Percentiles rank a stretch among this genome's conserved stretches.
Conservation (phyloP, 2,329 filamentous ascomycete species). For the Xenosphaeropsis pyriputrescens region DNA sequence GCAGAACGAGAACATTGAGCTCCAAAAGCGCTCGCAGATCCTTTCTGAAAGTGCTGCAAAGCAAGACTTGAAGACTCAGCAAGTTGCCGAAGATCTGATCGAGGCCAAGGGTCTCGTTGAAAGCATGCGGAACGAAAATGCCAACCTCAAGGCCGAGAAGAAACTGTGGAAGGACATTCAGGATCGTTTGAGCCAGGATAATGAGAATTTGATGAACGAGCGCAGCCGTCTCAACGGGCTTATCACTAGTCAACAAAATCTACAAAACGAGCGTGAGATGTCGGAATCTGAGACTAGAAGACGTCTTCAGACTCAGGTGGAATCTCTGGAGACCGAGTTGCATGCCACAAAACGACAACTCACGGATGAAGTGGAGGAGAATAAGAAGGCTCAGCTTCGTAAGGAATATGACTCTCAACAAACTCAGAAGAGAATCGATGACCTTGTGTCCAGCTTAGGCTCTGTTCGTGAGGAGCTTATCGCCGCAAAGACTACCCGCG, state of each 20-base stretch:
- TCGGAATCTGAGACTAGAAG: conserved; percentile 70
- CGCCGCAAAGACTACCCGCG: conserved; percentile 70
- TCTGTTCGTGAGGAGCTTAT: conserved; percentile 78
- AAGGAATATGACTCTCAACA: conserved; percentile 87
- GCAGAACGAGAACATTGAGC: conserved; percentile 70
- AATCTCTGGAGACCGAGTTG: conserved; percentile 68
- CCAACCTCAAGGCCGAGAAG: conserved; percentile 91
- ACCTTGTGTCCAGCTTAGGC: conserved; percentile 67
- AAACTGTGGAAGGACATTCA: conserved; percentile 91
- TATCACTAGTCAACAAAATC: conserved; percentile 69
- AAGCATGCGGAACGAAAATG: conserved; percentile 77
- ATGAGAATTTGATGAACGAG: conserved; percentile 72
- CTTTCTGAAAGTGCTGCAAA: conserved; percentile 75
- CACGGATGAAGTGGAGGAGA: conserved; percentile 68
- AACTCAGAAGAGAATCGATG: conserved; percentile 81
- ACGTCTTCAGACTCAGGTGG: conserved; percentile 63
- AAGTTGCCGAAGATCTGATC: conserved; percentile 84
- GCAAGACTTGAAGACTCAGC: conserved; percentile 80
- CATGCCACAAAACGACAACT: conserved; percentile 69
- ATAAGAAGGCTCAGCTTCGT: conserved; percentile 66
- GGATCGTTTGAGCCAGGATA: conserved; percentile 74
- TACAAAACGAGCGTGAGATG: conserved; percentile 85
- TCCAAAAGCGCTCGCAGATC: conserved; percentile 68
- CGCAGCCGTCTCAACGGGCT: conserved; percentile 71
- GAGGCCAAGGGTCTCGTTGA: conserved; percentile 72